phyloP scores from a whole-genome alignment of 192 early-diverging fungal genomes.

The Dispira parvispora region DNA sequence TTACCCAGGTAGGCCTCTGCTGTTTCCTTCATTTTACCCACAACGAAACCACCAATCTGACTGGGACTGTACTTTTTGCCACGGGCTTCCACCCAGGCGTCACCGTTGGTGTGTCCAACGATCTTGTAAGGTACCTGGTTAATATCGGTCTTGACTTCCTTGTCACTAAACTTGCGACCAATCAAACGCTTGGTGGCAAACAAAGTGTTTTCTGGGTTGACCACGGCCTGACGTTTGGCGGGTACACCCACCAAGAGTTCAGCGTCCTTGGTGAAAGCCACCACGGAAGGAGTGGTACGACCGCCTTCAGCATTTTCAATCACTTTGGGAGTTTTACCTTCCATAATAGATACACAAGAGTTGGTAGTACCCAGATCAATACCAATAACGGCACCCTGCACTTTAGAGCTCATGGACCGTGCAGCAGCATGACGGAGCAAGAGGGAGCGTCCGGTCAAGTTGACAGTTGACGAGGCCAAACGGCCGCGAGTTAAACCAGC shows the following conservation, averaged over 20 bases:
- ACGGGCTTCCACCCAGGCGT: conserved; percentile 93
- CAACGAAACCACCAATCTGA: conserved; percentile 92
- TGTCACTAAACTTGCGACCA: conserved; percentile 82
- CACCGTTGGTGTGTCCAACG: conserved; percentile 83
- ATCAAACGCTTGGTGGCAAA: conserved; percentile 96
- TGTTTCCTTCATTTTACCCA: conserved; percentile 99
- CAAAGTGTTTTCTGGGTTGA: conserved; percentile 97
- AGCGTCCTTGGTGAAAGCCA: conserved; percentile 90
- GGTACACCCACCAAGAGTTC: conserved; percentile 92
- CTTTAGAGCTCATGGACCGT: conserved; percentile 39
- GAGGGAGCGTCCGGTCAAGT: neutral
- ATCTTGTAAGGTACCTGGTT: conserved; percentile 90
- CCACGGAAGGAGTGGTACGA: conserved; percentile 91
- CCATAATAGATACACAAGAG: conserved; percentile 99
- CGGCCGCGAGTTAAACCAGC: conserved; percentile 11
- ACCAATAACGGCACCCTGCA: conserved; percentile 76
- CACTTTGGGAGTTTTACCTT: conserved; percentile 91
- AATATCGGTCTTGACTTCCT: conserved; percentile 77
- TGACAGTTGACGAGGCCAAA: neutral
- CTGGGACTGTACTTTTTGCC: conserved; percentile 92
- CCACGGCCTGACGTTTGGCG: conserved; percentile 96
- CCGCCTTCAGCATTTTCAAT: conserved; percentile 96
- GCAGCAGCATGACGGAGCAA: conserved; percentile 13
- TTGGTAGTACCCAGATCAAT: conserved; percentile 99
- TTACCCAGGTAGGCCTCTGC: conserved; percentile 68